Evolutionary conservation across 148 eudicot species (phyloP).

Genomic region (Fagopyrum homotropicum): DNA sequence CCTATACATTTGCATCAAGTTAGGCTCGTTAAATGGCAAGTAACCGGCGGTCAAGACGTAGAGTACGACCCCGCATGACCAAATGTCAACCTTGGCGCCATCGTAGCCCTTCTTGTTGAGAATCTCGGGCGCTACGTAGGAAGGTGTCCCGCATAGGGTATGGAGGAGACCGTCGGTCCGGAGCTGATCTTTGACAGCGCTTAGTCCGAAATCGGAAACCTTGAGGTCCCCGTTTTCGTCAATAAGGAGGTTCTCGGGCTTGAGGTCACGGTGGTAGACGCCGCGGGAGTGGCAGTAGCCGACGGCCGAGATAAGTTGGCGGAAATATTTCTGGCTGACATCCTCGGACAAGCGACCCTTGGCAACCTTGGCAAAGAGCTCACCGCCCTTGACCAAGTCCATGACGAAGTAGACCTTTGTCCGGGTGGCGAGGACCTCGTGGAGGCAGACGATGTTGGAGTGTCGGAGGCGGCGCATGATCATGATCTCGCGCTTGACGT

Average conservation of each 20-base stretch:
- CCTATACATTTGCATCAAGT: neutral
- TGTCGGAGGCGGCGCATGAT: slow-evolving; percentile 73
- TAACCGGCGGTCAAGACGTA: slow-evolving; percentile 31
- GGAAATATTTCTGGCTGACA: neutral
- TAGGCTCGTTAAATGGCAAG: slow-evolving; percentile 26
- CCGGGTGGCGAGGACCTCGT: slow-evolving; percentile 68
- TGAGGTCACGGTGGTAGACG: slow-evolving; percentile 49
- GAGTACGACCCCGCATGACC: slow-evolving; percentile 59
- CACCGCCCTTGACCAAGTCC: neutral
- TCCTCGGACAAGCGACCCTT: neutral
- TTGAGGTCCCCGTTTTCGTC: slow-evolving; percentile 39
- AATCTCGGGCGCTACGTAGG: slow-evolving; percentile 57
- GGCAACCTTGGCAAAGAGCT: neutral
- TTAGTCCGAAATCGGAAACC: slow-evolving; percentile 49
- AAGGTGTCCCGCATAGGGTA: slow-evolving; percentile 56
- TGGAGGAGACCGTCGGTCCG: slow-evolving; percentile 19
- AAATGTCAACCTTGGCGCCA: slow-evolving; percentile 35
- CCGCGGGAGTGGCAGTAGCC: slow-evolving; percentile 52
- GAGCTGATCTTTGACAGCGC: slow-evolving; percentile 20
- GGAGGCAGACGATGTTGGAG: slow-evolving; percentile 54
- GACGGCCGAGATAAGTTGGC: slow-evolving; percentile 25
- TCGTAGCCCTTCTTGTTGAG: slow-evolving; percentile 28
- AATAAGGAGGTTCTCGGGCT: slow-evolving; percentile 44
- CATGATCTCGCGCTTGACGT: slow-evolving; percentile 37
- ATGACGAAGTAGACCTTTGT: slow-evolving; percentile 12